Base-by-base conservation (phyloP, 306 rosid species). In the Acacia crassicarpa region DNA sequence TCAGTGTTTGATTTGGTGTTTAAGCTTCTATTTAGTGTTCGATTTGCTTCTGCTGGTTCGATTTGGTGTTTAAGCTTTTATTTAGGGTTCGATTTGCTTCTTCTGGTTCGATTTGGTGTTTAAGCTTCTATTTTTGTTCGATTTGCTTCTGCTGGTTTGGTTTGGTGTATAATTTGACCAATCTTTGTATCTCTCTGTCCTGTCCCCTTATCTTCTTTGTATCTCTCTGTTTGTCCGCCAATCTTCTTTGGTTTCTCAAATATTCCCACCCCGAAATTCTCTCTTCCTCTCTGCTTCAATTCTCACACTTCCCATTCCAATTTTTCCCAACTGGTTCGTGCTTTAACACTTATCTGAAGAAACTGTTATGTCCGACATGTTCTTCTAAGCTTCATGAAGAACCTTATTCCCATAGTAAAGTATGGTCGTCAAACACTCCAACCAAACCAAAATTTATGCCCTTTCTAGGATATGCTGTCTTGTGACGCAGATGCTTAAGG, bases 241-340 rank as follows among this genome's bases (percentile, higher is more conserved):
- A 30, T 63, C 69, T 63, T 25, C 68, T 63, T 30, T 63, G 69
- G 69, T 63, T 63, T 63, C 69, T 63, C 69, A 63, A 63, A 30
- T 30, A 63, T 63, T 63, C 69, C 40, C 40, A 14, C 40, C 8
- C 38, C 40, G n/a, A 30, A 63, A 63, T 63, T 63, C 68, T 23
- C 35, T 13, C 67, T 12, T 3, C 15, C 51, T 46, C n/a, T 62
- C 62, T 56, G 25, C 62, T 61, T 25, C 67, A 13, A 30, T 30
- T 3, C 69, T 63, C 41, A 30, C n/a, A 30, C 40, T 63, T 27
- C 19, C 35, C 35, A 25, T 62, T 9, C 33, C 66, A 59, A 11
- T 62, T 38, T 30, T 38, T 62, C 8, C 38, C 67, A 13, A 4
- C 15, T 62, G 2, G 16, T 12, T 61, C 11, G 4, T 61, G 7